These are phyloP conservation scores for Medicago ruthenica DNA, from an alignment of 306 rosid genomes.

Conservation along the genomic window DNA sequence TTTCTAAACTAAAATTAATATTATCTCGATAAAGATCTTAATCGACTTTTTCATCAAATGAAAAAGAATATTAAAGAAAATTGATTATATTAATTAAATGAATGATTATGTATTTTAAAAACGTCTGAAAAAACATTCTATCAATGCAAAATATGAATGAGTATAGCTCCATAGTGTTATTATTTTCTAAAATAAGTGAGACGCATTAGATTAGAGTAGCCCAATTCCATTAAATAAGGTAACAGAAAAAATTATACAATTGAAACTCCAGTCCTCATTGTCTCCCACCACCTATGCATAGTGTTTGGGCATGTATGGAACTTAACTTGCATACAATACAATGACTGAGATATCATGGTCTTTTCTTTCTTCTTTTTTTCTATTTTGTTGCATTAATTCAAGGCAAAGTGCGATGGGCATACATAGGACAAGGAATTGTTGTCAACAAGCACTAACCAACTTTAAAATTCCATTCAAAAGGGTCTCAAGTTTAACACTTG, in stretches of 20 bases:
- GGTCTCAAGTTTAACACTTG: neutral
- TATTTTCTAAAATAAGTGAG: neutral
- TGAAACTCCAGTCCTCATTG: slow-evolving; percentile 35
- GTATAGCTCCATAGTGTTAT: neutral
- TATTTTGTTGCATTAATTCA: slow-evolving; percentile 16
- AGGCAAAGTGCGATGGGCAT: slow-evolving; percentile 3
- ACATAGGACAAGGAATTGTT: neutral
- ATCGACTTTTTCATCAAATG: too few species aligned
- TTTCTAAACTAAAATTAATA: neutral
- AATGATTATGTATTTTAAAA: too few species aligned
- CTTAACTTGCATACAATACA: slow-evolving; percentile 9
- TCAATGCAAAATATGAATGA: too few species aligned
- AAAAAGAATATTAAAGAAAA: too few species aligned
- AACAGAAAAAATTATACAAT: neutral
- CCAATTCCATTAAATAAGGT: neutral
- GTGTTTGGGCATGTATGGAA: slow-evolving; percentile 18
- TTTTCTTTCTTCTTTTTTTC: neutral
- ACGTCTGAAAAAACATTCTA: too few species aligned
- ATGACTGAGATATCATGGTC: neutral
- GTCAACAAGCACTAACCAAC: slow-evolving; percentile 34
- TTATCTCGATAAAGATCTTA: too few species aligned
- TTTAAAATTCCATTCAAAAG: slow-evolving; percentile 1
- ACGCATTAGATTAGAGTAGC: neutral
- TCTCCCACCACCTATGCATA: slow-evolving; percentile 44
- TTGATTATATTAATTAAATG: too few species aligned